phyloP scores from a whole-genome alignment of 116 monocot genomes.

The Zostera marina region DNA sequence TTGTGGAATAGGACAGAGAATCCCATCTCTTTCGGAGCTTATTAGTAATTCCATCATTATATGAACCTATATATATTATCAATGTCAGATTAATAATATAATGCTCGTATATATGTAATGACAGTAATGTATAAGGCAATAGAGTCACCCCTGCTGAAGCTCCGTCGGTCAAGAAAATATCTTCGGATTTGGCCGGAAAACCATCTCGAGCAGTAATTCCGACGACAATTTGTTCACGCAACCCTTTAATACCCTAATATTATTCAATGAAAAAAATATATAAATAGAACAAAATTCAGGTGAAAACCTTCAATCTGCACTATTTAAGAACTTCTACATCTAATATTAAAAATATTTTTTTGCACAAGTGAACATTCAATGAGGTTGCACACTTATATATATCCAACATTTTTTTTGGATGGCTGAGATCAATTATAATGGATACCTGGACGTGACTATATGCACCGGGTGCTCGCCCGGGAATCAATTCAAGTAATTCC shows the following conservation, averaged over 20 bases:
- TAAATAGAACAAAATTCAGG: too few species aligned
- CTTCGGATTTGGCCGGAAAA: conserved; percentile 64
- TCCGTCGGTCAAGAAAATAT: conserved; percentile 89
- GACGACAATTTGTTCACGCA: conserved; percentile 77
- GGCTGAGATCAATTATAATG: too few species aligned
- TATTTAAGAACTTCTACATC: too few species aligned
- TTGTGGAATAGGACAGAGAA: conserved; percentile 91
- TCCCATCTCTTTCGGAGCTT: conserved; percentile 81
- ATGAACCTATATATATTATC: neutral
- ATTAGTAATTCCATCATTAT: conserved; percentile 83
- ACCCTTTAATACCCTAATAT: conserved; percentile 67
- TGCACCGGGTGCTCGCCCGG: conserved; percentile 77
- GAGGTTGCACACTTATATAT: too few species aligned
- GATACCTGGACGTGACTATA: conserved; percentile 97
- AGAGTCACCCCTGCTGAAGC: conserved; percentile 62
- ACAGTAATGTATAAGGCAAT: neutral
- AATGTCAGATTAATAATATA: neutral
- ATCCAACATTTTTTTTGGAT: too few species aligned
- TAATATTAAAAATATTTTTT: too few species aligned
- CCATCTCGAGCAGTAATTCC: conserved; percentile 86
- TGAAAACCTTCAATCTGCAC: too few species aligned
- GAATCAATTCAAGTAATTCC: conserved; percentile 62
- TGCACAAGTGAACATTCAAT: too few species aligned
- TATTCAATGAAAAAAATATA: neutral
- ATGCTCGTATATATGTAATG: too few species aligned